Evolutionary conservation across 768 basidiomycete species (phyloP).

Genomic region (Phallus indusiatus): DNA sequence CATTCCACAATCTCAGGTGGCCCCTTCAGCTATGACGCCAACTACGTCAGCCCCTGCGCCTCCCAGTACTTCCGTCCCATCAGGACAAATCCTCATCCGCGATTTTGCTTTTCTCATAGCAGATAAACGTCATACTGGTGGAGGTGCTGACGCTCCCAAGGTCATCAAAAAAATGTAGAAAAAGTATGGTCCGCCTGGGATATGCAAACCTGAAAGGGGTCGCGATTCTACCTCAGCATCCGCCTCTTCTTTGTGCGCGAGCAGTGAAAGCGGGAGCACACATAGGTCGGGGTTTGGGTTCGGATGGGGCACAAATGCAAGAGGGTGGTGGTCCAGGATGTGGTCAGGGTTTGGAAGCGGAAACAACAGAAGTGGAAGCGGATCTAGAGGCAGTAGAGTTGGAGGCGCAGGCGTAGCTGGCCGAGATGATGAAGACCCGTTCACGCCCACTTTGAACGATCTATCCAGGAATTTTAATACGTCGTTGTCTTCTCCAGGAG

Average conservation of each 20-base stretch:
- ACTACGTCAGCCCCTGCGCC: conserved; percentile 10
- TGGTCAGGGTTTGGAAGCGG: conserved; percentile 20
- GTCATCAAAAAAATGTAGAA: conserved; percentile 4
- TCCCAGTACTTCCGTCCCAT: neutral
- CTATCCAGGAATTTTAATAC: conserved; percentile 38
- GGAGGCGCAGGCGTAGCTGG: conserved; percentile 8
- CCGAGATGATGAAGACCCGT: neutral
- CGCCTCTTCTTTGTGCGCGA: neutral
- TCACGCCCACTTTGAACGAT: conserved; percentile 31
- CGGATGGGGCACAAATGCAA: conserved; percentile 26
- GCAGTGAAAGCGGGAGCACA: conserved; percentile 18
- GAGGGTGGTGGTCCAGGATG: conserved; percentile 32
- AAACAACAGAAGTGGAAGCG: conserved; percentile 10
- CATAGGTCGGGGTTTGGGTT: conserved; percentile 21
- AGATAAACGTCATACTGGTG: conserved; percentile 36
- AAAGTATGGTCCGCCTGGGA: conserved; percentile 24
- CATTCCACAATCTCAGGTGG: neutral
- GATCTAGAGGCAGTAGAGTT: conserved; percentile 7
- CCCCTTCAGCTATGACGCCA: neutral
- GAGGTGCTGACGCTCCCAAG: conserved; percentile 31
- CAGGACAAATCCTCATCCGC: conserved; percentile 33
- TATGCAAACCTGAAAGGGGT: neutral
- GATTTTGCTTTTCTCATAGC: conserved; percentile 36
- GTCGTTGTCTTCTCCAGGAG: neutral
- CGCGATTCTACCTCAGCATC: neutral